These are phyloP conservation scores for Curvularia sp. DNA, from an alignment of 2,329 filamentous ascomycete species.

Conservation along the genomic window DNA sequence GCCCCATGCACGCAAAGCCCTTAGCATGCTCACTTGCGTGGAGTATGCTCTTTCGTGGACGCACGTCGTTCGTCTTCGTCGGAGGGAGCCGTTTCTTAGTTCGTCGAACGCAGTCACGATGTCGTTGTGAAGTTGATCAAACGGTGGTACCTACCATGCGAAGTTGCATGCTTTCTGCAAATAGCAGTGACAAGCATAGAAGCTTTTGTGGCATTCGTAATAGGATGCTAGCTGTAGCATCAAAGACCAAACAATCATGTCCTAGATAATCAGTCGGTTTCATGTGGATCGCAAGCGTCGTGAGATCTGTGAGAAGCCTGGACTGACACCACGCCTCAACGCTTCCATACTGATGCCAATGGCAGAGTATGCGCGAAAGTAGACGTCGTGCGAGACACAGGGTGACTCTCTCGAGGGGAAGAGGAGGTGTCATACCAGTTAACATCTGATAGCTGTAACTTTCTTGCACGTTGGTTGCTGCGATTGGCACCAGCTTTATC, in stretches of 20 bases:
- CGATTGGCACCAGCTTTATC: conserved; percentile 70
- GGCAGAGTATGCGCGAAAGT: conserved; percentile 7
- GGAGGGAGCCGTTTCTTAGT: conserved; percentile 1
- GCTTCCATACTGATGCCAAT: conserved; percentile 20
- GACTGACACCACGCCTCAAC: conserved; percentile 14
- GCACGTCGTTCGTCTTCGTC: not conserved
- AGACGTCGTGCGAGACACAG: conserved; percentile 16
- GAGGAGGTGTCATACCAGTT: conserved; percentile 77
- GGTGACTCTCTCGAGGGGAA: conserved; percentile 26
- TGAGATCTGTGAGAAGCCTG: conserved; percentile 16
- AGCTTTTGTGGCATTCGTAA: conserved; percentile 19
- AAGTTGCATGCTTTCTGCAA: conserved; percentile 12
- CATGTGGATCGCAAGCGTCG: conserved; percentile 12
- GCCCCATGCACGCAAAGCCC: not conserved
- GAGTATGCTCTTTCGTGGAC: not conserved
- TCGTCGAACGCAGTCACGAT: conserved; percentile 1
- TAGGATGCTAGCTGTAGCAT: conserved; percentile 37
- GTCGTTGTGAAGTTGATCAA: conserved; percentile 3
- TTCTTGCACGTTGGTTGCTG: conserved; percentile 81
- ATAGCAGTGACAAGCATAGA: conserved; percentile 10
- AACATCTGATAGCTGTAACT: conserved; percentile 93
- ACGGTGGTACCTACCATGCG: conserved; percentile 8
- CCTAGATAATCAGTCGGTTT: conserved; percentile 35
- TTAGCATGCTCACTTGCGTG: conserved; percentile 3
- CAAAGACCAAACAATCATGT: conserved; percentile 36